Base-by-base conservation (phyloP, 805 yeast genomes). In the Saccharomycopsis sp. region DNA sequence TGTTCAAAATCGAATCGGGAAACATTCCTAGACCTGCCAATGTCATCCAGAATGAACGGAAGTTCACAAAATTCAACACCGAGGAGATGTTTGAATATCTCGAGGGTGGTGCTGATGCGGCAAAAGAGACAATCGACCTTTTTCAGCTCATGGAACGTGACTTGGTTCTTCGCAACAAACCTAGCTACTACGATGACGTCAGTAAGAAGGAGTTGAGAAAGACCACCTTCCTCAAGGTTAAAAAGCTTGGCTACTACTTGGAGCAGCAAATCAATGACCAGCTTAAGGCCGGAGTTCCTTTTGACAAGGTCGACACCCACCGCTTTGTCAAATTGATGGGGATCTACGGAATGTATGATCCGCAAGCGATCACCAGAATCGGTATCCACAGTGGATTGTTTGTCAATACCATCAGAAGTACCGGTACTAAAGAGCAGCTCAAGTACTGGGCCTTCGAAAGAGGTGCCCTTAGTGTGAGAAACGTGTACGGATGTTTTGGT, bases 301-400 rank as follows among this genome's bases (percentile, higher is more conserved):
- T 69, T 60, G 71, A 72, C 55, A 75, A 76, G 24, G 72, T 70
- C 8, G 59, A 57, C 38, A 19, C 55, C 9, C 17, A 54, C 15
- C 23, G 47, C 47, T 85, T 85, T 69, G 81, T 81, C 68, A 78
- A 80, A 64, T 75, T 92, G 66, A 73, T 86, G 61, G 78, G 83
- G 35, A 64, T 85, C 58, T 70, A 85, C 34, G 83, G 84, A 17
- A 75, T 85, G 51, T 78, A 85, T 62, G 97, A 93, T 70, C 96
- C 96, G 17, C 85, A 85, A 64, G 74, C 87, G 52, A 82, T 84
- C 56, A 91, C 97, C 35, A 81, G 98, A 66, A 72, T 89, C 55
- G 97, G 96, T 49, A 91, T 92, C 58, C 96, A 92, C 75, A 77
- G 86, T 64, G 97, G 97, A 2, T 78, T 92, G 59, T 93, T 93